Base-by-base conservation (phyloP, 1,139 yeast genomes). In the Debaryomyces fabryi region DNA sequence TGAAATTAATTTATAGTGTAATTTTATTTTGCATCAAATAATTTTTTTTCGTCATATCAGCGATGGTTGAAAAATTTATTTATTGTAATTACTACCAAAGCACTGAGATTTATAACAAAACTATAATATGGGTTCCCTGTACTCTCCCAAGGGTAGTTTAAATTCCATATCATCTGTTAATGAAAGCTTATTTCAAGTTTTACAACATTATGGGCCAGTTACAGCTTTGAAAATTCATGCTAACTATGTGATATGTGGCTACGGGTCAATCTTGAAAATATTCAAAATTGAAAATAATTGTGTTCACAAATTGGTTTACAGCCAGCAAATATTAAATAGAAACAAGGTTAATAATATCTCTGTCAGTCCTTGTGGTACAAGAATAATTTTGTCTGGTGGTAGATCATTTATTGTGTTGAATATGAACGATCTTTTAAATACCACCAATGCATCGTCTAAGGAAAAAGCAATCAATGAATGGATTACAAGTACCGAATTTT, bases 291-390 rank as follows among this genome's bases (percentile, higher is more conserved):
- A 43, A 5, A 44, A 46, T 3, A 72, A 77, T 65, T 58, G 59
- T 35, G 60, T 71, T 0, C 76, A 79, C 6, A 54, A 62, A 27
- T 65, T 79, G 32, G 36, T 82, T 4, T 64, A 63, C 46, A 61
- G 69, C n/a, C 65, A 70, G 38, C 76, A 75, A 49, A 64, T 88
- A 0, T 87, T 93, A 61, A 64, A 68, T 20, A 76, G 85, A 51
- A 90, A 90, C 65, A 91, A 89, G 59, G 83, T 93, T 42, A 97
- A 92, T 63, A 87, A 88, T 18, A 82, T 93, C 23, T 64, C 76
- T 3, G 63, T 81, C 6, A 61, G 68, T 39, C 56, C 58, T 0
- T 64, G 64, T 5, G 62, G 64, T 0, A 50, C 53, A 4, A 58
- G 56, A 20, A 52, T 87, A 4, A 71, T 82, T 0, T 68, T 83